phyloP scores from a whole-genome alignment of 441 rosid species.

The Populus hybrid region DNA sequence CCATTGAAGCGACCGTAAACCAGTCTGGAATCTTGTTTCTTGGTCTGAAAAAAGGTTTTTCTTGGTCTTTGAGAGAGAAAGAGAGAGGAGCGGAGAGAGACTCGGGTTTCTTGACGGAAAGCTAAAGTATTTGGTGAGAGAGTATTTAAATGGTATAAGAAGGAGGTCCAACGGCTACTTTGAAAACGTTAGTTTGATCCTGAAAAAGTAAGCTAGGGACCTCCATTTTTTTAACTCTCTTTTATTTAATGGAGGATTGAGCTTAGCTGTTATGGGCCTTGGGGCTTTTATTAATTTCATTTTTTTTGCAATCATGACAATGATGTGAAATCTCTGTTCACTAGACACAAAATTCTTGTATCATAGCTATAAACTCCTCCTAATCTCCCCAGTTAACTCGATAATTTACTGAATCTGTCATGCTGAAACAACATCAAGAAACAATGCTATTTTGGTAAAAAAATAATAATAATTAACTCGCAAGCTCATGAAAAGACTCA shows the following conservation, averaged over 20 bases:
- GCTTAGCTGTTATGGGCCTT: not conserved
- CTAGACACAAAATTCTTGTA: not conserved
- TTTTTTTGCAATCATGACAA: not conserved
- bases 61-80: conserved; percentile 14
- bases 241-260: conserved; percentile 2
- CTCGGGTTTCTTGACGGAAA: conserved; percentile 37
- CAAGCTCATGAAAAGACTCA: too few species aligned
- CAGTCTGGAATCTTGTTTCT: conserved; percentile 5
- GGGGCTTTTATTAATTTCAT: too few species aligned
- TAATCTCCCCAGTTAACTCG: too few species aligned
- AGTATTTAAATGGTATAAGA: conserved; percentile 23
- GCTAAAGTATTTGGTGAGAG: not conserved
- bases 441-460: too few species aligned
- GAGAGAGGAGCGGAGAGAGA: conserved; percentile 24
- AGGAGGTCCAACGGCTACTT: conserved; percentile 76
- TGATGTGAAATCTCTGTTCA: not conserved
- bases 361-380: too few species aligned
- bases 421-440: too few species aligned
- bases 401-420: too few species aligned
- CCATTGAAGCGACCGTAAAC: conserved; percentile 23
- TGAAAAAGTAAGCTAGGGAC: conserved; percentile 8
- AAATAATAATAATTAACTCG: too few species aligned
- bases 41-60: conserved; percentile 3
- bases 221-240: not conserved
- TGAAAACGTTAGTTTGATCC: conserved; percentile 31